Evolutionary conservation across 1,284 basidiomycete species (phyloP).

Genomic region (Pseudozyma thailandica): DNA sequence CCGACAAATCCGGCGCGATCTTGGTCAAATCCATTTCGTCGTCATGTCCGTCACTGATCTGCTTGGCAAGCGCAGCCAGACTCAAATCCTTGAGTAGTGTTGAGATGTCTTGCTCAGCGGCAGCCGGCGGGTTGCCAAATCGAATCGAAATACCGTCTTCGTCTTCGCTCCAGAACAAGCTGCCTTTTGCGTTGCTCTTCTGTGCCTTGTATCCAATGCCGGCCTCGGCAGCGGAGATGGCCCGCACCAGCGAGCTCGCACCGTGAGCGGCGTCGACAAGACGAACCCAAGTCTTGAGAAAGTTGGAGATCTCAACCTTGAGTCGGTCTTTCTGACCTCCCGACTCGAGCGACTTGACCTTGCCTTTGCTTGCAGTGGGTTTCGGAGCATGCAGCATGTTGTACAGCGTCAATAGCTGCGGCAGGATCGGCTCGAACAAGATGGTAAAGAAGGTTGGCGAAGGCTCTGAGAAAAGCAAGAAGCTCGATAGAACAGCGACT

Average conservation of each 20-base stretch:
- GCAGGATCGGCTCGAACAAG: constrained; percentile 44
- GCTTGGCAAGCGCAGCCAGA: constrained; percentile 30
- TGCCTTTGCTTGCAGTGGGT: constrained; percentile 14
- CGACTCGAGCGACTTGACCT: constrained; percentile 26
- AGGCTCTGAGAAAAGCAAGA: constrained; percentile 58
- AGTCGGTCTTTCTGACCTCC: constrained; percentile 22
- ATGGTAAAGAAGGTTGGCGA: constrained; percentile 53
- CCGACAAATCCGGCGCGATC: constrained; percentile 37
- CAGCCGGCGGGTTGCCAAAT: constrained; percentile 7
- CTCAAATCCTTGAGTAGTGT: constrained; percentile 33
- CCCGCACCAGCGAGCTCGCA: constrained; percentile 9
- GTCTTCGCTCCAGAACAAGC: constrained; percentile 36
- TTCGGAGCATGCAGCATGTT: constrained; percentile 15
- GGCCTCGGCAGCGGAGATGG: constrained; percentile 24
- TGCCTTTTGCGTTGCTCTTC: background rate
- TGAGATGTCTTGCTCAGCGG: constrained; percentile 23
- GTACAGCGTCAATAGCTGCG: constrained; percentile 53
- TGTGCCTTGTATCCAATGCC: constrained; percentile 27
- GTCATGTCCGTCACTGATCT: constrained; percentile 32
- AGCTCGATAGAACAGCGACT: constrained; percentile 36
- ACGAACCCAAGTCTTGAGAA: constrained; percentile 54
- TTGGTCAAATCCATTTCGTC: constrained; percentile 30
- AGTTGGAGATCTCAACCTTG: constrained; percentile 33
- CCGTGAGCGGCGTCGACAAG: constrained; percentile 44
- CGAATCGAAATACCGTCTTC: constrained; percentile 26